A percentile compares a stretch with the other conserved stretches of the same genome.
phyloP scores from a whole-genome alignment of 2,329 filamentous ascomycete genomes.

The Trichoderma asperellum region DNA sequence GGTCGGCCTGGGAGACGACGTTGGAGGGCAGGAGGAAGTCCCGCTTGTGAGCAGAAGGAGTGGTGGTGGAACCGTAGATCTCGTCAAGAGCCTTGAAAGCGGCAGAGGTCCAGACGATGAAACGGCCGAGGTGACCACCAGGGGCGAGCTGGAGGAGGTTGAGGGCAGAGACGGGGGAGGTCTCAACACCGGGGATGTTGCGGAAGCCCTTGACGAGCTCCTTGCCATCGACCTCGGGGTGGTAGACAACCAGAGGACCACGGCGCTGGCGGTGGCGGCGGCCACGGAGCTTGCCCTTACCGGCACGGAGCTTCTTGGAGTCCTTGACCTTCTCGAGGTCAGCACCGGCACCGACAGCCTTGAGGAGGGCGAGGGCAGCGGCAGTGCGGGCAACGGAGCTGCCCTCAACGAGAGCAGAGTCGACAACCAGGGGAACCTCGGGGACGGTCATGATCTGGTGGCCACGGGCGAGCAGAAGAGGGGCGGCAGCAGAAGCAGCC shows the following conservation, averaged over 20 bases:
- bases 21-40: slow-evolving; percentile 97
- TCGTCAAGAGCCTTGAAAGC: slow-evolving; percentile 96
- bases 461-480: slow-evolving; percentile 94
- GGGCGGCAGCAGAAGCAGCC: slow-evolving; percentile 91
- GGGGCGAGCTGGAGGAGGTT: slow-evolving; percentile 99
- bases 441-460: slow-evolving; percentile 91
- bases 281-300: slow-evolving; percentile 98
- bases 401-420: slow-evolving; percentile 84
- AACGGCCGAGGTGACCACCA: slow-evolving; percentile 97
- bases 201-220: slow-evolving; percentile 93
- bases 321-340: slow-evolving; percentile 95
- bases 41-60: slow-evolving; percentile 92
- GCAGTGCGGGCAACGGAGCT: slow-evolving; percentile 85
- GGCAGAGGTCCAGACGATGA: slow-evolving; percentile 97
- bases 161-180: slow-evolving; percentile 86
- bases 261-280: slow-evolving; percentile 97
- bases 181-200: slow-evolving; percentile 99
- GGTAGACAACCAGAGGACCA: slow-evolving; percentile 96
- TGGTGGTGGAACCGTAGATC: slow-evolving; percentile 93
- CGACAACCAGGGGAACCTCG: slow-evolving; percentile 95
- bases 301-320: slow-evolving; percentile 95
- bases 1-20: slow-evolving; percentile 90
- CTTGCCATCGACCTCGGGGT: slow-evolving; percentile 93
- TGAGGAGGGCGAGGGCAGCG: slow-evolving; percentile 82
- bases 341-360: slow-evolving; percentile 84